Conservation (phyloP, 2,329 filamentous ascomycete genomes). For the Colletotrichum sojae region DNA sequence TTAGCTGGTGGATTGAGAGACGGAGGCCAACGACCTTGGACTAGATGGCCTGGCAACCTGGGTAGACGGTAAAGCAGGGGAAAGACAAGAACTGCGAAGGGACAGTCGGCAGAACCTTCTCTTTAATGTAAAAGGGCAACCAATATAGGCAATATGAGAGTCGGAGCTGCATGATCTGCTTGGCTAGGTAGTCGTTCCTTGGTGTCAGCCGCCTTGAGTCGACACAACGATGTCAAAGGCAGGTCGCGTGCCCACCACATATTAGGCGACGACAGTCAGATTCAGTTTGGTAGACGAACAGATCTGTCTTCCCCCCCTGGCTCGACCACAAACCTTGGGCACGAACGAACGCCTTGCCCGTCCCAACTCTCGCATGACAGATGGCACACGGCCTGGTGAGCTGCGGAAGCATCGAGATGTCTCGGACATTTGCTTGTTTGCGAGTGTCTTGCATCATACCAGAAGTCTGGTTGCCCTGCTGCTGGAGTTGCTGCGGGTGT, state of each 20-base stretch:
- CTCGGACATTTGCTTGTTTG: not conserved
- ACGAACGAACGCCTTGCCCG: not conserved
- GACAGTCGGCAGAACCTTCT: not conserved
- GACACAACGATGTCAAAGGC: slow-evolving; percentile 1
- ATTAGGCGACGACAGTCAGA: not conserved
- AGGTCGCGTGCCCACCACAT: slow-evolving; percentile 29
- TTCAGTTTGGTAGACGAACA: slow-evolving; percentile 1
- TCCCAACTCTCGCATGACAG: slow-evolving; percentile 20
- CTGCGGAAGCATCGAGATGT: not conserved
- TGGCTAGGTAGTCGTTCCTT: slow-evolving; percentile 1
- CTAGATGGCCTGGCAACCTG: not conserved
- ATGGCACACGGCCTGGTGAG: not conserved
- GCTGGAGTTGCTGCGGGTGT: not conserved
- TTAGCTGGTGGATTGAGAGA: not conserved
- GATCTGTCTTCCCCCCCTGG: not conserved
- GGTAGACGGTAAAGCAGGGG: not conserved
- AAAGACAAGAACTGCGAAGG: slow-evolving; percentile 1
- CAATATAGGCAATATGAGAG: no score
- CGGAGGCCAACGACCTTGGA: not conserved
- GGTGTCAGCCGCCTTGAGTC: slow-evolving; percentile 13
- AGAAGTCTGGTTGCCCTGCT: not conserved
- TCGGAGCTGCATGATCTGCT: slow-evolving; percentile 17
- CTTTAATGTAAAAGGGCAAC: no score
- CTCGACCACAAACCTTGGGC: slow-evolving; percentile 2
- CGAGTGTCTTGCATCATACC: not conserved